These are phyloP conservation scores for Raddia distichophylla DNA, from an alignment of 176 grass and related monocot species.

Conservation along the genomic window DNA sequence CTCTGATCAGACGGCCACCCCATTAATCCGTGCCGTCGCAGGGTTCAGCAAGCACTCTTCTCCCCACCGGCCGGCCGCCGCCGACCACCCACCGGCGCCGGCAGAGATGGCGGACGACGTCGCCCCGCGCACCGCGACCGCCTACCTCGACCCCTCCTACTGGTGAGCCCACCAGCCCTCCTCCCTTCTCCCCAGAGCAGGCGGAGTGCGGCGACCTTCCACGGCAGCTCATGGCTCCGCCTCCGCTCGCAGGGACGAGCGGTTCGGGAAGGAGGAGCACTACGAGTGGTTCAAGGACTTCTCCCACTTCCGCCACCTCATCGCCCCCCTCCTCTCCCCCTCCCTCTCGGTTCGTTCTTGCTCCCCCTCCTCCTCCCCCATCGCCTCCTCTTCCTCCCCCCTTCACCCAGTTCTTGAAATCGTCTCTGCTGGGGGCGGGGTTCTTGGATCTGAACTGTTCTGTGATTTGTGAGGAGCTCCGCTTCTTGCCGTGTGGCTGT, in stretches of 20 bases:
- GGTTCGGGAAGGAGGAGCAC: slow-evolving; percentile 92
- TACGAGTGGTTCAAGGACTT: slow-evolving; percentile 95
- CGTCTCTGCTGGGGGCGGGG: not conserved
- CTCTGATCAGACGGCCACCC: not conserved
- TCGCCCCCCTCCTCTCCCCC: slow-evolving; percentile 75
- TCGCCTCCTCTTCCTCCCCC: not conserved
- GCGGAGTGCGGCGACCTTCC: not conserved
- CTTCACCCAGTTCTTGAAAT: not conserved
- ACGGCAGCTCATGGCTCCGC: slow-evolving; percentile 7
- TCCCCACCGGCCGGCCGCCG: not conserved
- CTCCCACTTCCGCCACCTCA: slow-evolving; percentile 93
- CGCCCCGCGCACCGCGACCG: slow-evolving; percentile 47
- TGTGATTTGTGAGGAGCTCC: not conserved
- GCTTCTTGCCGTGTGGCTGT: not conserved
- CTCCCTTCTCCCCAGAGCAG: not conserved
- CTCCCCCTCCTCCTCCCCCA: not conserved
- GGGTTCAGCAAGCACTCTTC: slow-evolving; percentile 15
- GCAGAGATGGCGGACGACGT: slow-evolving; percentile 41
- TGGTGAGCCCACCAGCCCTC: slow-evolving; percentile 41
- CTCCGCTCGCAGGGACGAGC: slow-evolving; percentile 61
- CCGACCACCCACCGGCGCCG: not conserved
- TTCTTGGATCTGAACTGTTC: not conserved
- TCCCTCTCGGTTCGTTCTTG: slow-evolving; percentile 55
- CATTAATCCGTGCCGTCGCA: not conserved
- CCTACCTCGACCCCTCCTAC: slow-evolving; percentile 66